Evolutionary conservation across 1,284 basidiomycete species (phyloP).

Genomic region (Cystobasidium slooffiae): DNA sequence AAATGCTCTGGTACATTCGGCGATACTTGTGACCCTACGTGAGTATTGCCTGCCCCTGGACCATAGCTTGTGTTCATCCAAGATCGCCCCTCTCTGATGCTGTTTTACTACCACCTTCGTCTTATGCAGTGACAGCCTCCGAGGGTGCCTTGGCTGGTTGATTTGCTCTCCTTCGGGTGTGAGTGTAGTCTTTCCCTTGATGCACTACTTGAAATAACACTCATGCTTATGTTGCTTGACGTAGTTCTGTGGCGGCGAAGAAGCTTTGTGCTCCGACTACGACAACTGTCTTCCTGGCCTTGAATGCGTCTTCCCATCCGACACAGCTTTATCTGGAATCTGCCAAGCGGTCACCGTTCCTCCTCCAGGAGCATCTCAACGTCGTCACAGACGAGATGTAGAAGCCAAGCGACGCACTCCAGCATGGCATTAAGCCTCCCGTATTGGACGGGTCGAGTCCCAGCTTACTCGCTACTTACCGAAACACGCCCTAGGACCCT

Average conservation of each 20-base stretch:
- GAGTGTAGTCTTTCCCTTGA: not conserved
- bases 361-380: slow-evolving; percentile 1
- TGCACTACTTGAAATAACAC: not conserved
- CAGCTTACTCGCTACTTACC: not conserved
- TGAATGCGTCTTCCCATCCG: slow-evolving; percentile 17
- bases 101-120: not conserved
- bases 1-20: slow-evolving; percentile 22
- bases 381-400: not conserved
- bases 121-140: not conserved
- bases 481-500: no score
- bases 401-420: not conserved
- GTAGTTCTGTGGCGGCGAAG: slow-evolving; percentile 20
- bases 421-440: not conserved
- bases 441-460: not conserved
- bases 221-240: not conserved
- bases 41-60: not conserved
- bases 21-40: slow-evolving; percentile 13
- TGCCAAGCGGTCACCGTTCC: not conserved
- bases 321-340: not conserved
- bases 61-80: not conserved
- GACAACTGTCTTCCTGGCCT: slow-evolving; percentile 13
- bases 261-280: slow-evolving; percentile 3
- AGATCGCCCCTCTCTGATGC: not conserved
- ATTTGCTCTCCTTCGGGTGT: slow-evolving; percentile 9
- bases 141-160: slow-evolving; percentile 23